phyloP scores from a whole-genome alignment of 495 filamentous ascomycete species.

The Aspergillus heteromorphus region DNA sequence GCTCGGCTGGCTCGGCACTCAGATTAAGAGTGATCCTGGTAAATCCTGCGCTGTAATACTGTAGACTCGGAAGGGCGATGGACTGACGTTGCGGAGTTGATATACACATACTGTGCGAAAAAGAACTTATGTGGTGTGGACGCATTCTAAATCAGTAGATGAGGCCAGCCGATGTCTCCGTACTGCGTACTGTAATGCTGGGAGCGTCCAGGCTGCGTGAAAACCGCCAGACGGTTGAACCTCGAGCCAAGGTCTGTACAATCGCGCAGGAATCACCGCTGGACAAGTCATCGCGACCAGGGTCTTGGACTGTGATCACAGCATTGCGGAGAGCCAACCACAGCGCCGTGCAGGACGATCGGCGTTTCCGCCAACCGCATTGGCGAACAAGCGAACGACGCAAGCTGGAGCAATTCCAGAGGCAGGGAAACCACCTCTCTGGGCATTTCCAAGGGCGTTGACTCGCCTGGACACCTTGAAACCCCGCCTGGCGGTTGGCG shows the following conservation, averaged over 20 bases:
- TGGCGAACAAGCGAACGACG: background rate
- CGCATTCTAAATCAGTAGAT: background rate
- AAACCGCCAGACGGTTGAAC: background rate
- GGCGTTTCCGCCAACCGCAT: background rate
- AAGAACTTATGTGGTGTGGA: background rate
- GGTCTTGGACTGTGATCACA: background rate
- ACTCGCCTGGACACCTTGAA: background rate
- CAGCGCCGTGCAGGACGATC: background rate
- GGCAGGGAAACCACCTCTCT: background rate
- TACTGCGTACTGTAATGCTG: background rate
- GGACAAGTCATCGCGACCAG: constrained; percentile 1
- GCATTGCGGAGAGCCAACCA: background rate
- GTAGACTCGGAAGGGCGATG: too few relatives aligned
- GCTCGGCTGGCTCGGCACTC: background rate
- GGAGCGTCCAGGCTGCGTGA: background rate
- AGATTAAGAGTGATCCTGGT: background rate
- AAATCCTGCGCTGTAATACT: too few relatives aligned
- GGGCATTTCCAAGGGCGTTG: background rate
- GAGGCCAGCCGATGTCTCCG: too few relatives aligned
- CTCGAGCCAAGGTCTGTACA: background rate
- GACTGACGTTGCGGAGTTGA: too few relatives aligned
- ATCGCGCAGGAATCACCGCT: background rate
- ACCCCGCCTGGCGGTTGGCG: background rate
- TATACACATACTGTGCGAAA: background rate
- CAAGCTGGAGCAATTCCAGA: background rate